These are phyloP conservation scores for Hyphodiscus sp. DNA, from an alignment of 2,329 filamentous ascomycete species.

Conservation along the genomic window DNA sequence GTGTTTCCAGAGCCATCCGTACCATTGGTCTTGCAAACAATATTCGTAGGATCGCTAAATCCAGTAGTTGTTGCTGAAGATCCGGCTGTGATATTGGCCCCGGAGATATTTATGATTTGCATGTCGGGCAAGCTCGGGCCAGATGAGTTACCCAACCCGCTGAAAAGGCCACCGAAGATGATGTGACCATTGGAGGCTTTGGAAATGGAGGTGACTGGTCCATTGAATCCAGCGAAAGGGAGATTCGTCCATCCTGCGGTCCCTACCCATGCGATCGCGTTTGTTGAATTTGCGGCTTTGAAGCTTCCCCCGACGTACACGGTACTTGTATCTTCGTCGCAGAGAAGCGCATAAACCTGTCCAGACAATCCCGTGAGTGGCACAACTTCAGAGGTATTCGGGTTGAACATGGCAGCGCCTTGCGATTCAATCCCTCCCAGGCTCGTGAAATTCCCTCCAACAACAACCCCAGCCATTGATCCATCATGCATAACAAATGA, in stretches of 20 bases:
- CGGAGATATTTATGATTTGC: constrained; percentile 77
- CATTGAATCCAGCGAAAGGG: constrained; percentile 92
- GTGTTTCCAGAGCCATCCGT: constrained; percentile 66
- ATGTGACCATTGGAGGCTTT: constrained; percentile 77
- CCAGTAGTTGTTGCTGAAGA: constrained; percentile 56
- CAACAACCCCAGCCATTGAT: constrained; percentile 64
- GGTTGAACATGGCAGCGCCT: constrained; percentile 76
- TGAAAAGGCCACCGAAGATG: constrained; percentile 87
- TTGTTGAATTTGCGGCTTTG: constrained; percentile 71
- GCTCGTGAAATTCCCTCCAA: constrained; percentile 95
- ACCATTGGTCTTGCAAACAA: constrained; percentile 70
- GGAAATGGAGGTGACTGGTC: constrained; percentile 78
- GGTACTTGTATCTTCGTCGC: constrained; percentile 68
- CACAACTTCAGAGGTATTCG: constrained; percentile 61
- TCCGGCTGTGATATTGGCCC: constrained; percentile 65
- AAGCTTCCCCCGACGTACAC: constrained; percentile 92
- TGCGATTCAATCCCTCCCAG: constrained; percentile 69
- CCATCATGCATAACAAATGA: constrained; percentile 63
- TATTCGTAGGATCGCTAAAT: constrained; percentile 70
- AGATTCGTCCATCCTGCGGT: constrained; percentile 68
- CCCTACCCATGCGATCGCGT: constrained; percentile 77
- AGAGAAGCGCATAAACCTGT: constrained; percentile 74
- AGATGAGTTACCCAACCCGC: constrained; percentile 76
- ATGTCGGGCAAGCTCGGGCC: constrained; percentile 59
- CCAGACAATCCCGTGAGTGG: constrained; percentile 78